A percentile compares a stretch with the other conserved stretches of the same genome.
These are phyloP conservation scores for Suillus subaureus DNA, from an alignment of 768 basidiomycete genomes.

Conservation along the genomic window DNA sequence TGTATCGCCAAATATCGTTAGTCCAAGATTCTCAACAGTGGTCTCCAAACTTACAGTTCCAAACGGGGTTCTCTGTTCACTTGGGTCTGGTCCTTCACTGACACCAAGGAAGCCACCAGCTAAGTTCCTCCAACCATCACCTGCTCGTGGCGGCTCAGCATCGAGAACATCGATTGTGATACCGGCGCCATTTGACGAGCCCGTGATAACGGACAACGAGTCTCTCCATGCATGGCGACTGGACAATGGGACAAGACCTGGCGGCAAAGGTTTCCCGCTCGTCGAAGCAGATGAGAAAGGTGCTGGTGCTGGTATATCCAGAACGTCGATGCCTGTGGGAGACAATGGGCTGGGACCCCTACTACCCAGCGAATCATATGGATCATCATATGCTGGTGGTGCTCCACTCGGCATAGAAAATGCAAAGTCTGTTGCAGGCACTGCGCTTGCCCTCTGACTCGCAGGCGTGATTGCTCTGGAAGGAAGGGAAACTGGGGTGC, in stretches of 20 bases:
- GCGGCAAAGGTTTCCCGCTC: slow-evolving; percentile 34
- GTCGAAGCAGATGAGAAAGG: slow-evolving; percentile 47
- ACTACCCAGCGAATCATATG: slow-evolving; percentile 29
- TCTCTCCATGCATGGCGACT: slow-evolving; percentile 37
- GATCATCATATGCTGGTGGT: slow-evolving; percentile 36
- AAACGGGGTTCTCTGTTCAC: slow-evolving; percentile 56
- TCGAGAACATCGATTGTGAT: slow-evolving; percentile 64
- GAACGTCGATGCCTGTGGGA: slow-evolving; percentile 41
- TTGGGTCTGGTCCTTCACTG: slow-evolving; percentile 22
- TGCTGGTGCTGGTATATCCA: slow-evolving; percentile 61
- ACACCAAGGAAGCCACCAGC: slow-evolving; percentile 34
- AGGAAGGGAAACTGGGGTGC: slow-evolving; percentile 44
- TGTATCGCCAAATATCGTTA: slow-evolving; percentile 25
- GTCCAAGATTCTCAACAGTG: slow-evolving; percentile 15
- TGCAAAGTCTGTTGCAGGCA: slow-evolving; percentile 9
- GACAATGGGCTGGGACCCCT: slow-evolving; percentile 29
- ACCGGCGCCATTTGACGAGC: slow-evolving; percentile 32
- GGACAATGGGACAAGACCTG: slow-evolving; percentile 37
- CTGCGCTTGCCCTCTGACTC: slow-evolving; percentile 23
- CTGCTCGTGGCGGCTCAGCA: slow-evolving; percentile 66
- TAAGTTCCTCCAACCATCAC: slow-evolving; percentile 62
- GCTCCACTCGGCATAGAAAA: slow-evolving; percentile 26
- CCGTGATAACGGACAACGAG: slow-evolving; percentile 35
- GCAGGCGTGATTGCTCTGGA: slow-evolving; percentile 52
- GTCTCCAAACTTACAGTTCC: slow-evolving; percentile 52